Conservation (phyloP, 106 monocot species). For the Apostasia ramifera region DNA sequence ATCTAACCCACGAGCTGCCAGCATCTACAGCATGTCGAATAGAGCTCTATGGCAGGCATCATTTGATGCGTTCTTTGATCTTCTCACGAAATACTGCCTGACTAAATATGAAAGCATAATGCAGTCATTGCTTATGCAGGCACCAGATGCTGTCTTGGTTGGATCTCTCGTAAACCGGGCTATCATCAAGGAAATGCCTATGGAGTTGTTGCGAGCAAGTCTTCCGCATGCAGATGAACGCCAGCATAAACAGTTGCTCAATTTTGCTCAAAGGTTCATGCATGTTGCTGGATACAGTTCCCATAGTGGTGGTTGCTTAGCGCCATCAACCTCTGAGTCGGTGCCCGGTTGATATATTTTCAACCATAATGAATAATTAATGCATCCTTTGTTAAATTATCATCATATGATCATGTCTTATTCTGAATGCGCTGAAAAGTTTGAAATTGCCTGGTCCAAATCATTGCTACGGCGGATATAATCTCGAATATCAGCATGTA, state of each 20-base stretch:
- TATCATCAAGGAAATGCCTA: slow-evolving; percentile 36
- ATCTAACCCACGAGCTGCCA: slow-evolving; percentile 12
- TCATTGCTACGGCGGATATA: too few species aligned
- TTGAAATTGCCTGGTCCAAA: too few species aligned
- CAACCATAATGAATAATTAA: too few species aligned
- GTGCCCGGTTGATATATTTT: slow-evolving; percentile 16
- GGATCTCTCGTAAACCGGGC: slow-evolving; percentile 15
- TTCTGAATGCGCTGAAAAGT: too few species aligned
- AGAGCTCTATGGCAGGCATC: slow-evolving; percentile 42
- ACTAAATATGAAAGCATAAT: slow-evolving; percentile 33
- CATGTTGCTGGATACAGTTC: slow-evolving; percentile 11
- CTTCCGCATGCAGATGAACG: slow-evolving; percentile 40
- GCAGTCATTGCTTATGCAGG: not conserved
- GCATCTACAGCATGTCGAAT: slow-evolving; percentile 6
- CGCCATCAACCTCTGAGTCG: slow-evolving; percentile 12
- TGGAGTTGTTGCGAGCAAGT: slow-evolving; percentile 41
- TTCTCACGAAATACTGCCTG: slow-evolving; percentile 30
- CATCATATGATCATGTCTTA: too few species aligned
- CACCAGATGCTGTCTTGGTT: slow-evolving; percentile 8
- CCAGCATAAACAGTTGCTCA: slow-evolving; percentile 25
- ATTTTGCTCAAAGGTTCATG: slow-evolving; percentile 40
- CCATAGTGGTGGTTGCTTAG: slow-evolving; percentile 11
- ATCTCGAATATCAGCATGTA: too few species aligned
- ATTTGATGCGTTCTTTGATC: slow-evolving; percentile 39
- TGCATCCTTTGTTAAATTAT: too few species aligned